Conservation (phyloP, 345 rosid species). For the Bruguiera sexangula region DNA sequence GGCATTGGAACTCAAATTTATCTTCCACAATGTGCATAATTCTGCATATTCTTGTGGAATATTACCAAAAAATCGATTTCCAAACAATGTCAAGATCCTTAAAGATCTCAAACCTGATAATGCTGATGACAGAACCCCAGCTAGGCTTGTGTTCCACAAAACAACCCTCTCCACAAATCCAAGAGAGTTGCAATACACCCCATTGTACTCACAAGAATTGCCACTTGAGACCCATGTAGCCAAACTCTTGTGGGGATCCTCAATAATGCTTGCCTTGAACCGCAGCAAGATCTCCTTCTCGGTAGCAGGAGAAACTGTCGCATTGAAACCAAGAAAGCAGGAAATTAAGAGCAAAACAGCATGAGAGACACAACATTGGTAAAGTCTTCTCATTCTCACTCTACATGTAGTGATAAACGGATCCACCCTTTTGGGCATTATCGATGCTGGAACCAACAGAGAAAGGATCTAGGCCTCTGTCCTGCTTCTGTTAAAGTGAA, state of each 20-base stretch:
- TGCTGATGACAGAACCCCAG: conserved; percentile 62
- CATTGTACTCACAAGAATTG: conserved; percentile 64
- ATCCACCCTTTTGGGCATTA: conserved; percentile 75
- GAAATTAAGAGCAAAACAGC: conserved; percentile 49
- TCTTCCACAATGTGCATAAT: conserved; percentile 75
- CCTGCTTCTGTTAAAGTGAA: conserved; percentile 1
- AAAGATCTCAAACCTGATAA: conserved; percentile 67
- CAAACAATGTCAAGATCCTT: conserved; percentile 82
- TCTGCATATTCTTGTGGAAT: conserved; percentile 66
- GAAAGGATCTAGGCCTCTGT: conserved; percentile 18
- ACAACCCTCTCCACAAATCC: conserved; percentile 84
- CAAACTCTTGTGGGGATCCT: conserved; percentile 67
- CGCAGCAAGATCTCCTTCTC: conserved; percentile 74
- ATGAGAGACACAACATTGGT: conserved; percentile 32
- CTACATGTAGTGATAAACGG: conserved; percentile 22
- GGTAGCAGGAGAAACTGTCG: conserved; percentile 38
- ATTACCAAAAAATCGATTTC: conserved; percentile 77
- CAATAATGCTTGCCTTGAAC: conserved; percentile 65
- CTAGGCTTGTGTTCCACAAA: conserved; percentile 77
- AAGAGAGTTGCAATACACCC: conserved; percentile 64
- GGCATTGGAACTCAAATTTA: conserved; percentile 87
- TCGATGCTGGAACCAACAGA: conserved; percentile 32
- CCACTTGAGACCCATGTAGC: conserved; percentile 58
- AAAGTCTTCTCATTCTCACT: conserved; percentile 61
- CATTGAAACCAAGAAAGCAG: conserved; percentile 31